phyloP scores from a whole-genome alignment of 202 grass and related monocot species.

The Elaeis oleifera region DNA sequence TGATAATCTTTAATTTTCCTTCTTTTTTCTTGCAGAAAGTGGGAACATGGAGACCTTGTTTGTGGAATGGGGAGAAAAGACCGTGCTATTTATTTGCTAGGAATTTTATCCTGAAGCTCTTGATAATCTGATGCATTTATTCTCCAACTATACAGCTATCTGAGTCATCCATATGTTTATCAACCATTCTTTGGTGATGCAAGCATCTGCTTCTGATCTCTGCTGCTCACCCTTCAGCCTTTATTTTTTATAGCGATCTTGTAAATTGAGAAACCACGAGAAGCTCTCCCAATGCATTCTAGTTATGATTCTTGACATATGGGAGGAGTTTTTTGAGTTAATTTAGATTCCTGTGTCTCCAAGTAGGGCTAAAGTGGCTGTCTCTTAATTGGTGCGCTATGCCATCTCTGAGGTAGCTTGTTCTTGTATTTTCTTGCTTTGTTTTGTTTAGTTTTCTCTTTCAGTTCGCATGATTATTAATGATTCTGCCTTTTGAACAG shows the following conservation, averaged over 20 bases:
- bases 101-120: conserved; percentile 51
- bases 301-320: not conserved
- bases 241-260: too few relatives aligned
- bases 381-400: not conserved
- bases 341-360: not conserved
- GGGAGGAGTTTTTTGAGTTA: not conserved
- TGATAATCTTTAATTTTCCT: too few relatives aligned
- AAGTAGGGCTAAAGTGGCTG: not conserved
- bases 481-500: not conserved
- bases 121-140: conserved; percentile 42
- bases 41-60: conserved; percentile 32
- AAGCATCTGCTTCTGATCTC: too few relatives aligned
- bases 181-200: not conserved
- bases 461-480: not conserved
- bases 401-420: not conserved
- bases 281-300: not conserved
- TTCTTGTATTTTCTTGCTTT: not conserved
- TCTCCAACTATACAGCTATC: conserved; percentile 50
- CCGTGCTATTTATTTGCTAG: conserved; percentile 56
- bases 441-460: not conserved
- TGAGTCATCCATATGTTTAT: conserved; percentile 1
- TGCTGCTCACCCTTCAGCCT: too few relatives aligned
- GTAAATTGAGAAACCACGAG: too few relatives aligned
- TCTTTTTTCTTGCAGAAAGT: conserved; percentile 28
- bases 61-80: conserved; percentile 60